phyloP scores from a whole-genome alignment of 2,329 filamentous ascomycete species.

The Aureobasidium sp. region DNA sequence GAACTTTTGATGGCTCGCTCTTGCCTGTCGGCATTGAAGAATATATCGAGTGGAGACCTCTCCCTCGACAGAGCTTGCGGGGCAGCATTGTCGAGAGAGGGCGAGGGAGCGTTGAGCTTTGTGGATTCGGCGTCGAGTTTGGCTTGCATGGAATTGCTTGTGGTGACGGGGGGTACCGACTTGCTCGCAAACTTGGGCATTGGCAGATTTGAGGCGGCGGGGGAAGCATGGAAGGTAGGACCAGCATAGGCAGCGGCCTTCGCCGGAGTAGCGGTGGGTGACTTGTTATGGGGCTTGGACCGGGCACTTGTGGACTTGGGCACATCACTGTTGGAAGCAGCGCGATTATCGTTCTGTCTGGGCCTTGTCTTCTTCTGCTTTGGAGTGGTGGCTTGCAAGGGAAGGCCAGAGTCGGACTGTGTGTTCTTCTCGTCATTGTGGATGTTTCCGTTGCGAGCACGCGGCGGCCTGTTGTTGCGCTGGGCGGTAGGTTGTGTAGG shows the following conservation, averaged over 20 bases:
- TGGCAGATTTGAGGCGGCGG: conserved; percentile 80
- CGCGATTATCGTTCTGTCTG: conserved; percentile 13
- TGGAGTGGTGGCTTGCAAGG: conserved; percentile 14
- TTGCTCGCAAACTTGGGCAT: conserved; percentile 84
- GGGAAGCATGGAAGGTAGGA: conserved; percentile 90
- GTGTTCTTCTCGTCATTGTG: conserved; percentile 11
- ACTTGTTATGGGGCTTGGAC: conserved; percentile 20
- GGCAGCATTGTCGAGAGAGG: not conserved
- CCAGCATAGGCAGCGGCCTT: conserved; percentile 69
- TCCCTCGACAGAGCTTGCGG: conserved; percentile 28
- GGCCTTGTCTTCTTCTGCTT: conserved; percentile 17
- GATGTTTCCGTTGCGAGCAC: conserved; percentile 2
- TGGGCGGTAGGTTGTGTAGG: conserved; percentile 12
- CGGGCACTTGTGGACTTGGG: not conserved
- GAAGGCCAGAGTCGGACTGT: conserved; percentile 18
- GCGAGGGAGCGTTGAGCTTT: conserved; percentile 11
- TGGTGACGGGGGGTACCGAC: conserved; percentile 60
- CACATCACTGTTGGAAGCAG: conserved; percentile 16
- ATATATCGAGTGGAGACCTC: conserved; percentile 77
- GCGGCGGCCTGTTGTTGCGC: conserved; percentile 12
- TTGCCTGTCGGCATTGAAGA: conserved; percentile 81
- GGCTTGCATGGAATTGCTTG: conserved; percentile 38
- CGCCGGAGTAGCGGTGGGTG: conserved; percentile 29
- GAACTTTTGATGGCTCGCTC: conserved; percentile 59
- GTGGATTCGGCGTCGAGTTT: conserved; percentile 35